These are phyloP conservation scores for Perkinsus olseni DNA, from an alignment of 169 alveolate genomes.

Conservation along the genomic window DNA sequence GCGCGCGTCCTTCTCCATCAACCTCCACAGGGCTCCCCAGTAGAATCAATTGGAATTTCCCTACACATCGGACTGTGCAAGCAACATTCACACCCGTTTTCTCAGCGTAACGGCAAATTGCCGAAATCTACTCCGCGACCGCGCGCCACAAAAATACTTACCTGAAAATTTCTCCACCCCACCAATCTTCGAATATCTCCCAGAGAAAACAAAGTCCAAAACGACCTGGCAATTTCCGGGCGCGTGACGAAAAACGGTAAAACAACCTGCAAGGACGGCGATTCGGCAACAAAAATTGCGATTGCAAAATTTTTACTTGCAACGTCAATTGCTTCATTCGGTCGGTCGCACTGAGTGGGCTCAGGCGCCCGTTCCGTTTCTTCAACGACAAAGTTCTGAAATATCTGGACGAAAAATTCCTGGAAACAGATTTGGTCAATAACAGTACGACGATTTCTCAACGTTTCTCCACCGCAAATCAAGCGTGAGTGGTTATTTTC, in stretches of 20 bases:
- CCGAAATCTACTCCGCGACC: too few relatives aligned
- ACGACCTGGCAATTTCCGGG: not conserved
- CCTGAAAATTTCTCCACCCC: not conserved
- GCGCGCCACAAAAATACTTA: not conserved
- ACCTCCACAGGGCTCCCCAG: too few relatives aligned
- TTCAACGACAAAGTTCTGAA: not conserved
- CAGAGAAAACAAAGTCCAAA: not conserved
- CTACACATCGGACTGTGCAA: too few relatives aligned
- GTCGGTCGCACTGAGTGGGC: not conserved
- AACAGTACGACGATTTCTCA: too few relatives aligned
- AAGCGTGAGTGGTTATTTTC: too few relatives aligned
- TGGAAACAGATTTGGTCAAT: too few relatives aligned
- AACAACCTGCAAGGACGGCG: not conserved
- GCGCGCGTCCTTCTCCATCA: too few relatives aligned
- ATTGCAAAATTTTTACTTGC: not conserved
- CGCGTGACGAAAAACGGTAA: not conserved
- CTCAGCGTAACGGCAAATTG: too few relatives aligned
- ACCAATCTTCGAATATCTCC: not conserved
- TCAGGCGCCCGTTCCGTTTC: not conserved
- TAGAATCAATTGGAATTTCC: too few relatives aligned
- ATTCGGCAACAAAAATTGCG: not conserved
- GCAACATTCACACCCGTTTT: too few relatives aligned
- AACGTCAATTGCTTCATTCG: not conserved
- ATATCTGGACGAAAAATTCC: not conserved
- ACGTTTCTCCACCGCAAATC: too few relatives aligned